A percentile compares a stretch with the other conserved stretches of the same genome.
phyloP scores from a whole-genome alignment of 108 stramenopile genomes.

The Nitzschia sp. region DNA sequence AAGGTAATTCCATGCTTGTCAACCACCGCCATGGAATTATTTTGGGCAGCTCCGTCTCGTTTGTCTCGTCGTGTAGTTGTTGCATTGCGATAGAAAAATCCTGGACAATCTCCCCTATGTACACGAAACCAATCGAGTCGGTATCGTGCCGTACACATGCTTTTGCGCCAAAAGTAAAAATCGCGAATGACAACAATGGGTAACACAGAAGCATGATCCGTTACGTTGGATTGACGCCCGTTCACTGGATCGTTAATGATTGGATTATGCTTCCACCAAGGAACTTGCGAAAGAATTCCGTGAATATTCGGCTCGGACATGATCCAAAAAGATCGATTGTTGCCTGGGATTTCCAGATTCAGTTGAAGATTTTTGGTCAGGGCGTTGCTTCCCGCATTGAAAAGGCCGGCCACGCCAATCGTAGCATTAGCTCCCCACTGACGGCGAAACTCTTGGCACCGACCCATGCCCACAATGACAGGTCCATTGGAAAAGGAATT shows the following conservation, averaged over 20 bases:
- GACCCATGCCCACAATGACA: not conserved
- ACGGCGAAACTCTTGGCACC: not conserved
- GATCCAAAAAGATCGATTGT: not conserved
- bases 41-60: not conserved
- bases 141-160: not conserved
- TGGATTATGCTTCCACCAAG: slow-evolving; percentile 10
- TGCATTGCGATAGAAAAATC: too few relatives aligned
- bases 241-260: not conserved
- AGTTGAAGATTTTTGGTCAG: not conserved
- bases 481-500: too few relatives aligned
- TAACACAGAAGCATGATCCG: not conserved
- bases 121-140: not conserved
- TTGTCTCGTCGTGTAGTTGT: too few relatives aligned
- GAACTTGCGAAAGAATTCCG: not conserved
- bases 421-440: not conserved
- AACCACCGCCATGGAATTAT: not conserved
- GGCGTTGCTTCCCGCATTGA: slow-evolving; percentile 8
- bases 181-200: slow-evolving; percentile 3
- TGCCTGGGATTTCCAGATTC: not conserved
- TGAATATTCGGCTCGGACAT: too few relatives aligned
- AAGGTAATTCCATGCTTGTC: not conserved
- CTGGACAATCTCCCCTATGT: not conserved
- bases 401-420: not conserved
- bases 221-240: not conserved
- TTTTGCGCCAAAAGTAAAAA: not conserved